These are phyloP conservation scores for Neurospora hispaniola DNA, from an alignment of 495 filamentous ascomycete genomes.

Conservation along the genomic window DNA sequence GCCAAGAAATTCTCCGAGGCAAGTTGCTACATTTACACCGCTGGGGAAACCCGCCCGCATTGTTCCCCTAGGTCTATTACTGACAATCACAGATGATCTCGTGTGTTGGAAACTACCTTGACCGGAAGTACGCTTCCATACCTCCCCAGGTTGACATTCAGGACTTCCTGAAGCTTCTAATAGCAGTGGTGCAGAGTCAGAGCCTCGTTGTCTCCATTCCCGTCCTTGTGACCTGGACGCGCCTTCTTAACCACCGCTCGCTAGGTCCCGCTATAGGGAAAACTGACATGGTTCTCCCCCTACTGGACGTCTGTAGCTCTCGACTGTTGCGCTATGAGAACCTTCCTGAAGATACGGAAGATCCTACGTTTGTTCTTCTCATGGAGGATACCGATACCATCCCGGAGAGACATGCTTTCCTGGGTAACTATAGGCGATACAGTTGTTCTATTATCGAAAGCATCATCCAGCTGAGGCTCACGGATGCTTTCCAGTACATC, in stretches of 20 bases:
- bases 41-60: not conserved
- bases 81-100: constrained; percentile 57
- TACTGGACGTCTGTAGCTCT: constrained; percentile 70
- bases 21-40: constrained; percentile 10
- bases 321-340: constrained; percentile 75
- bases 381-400: constrained; percentile 89
- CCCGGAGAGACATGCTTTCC: constrained; percentile 88
- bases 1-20: constrained; percentile 92
- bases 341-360: constrained; percentile 67
- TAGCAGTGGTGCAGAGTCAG: constrained; percentile 67
- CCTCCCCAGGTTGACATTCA: constrained; percentile 49
- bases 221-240: constrained; percentile 79
- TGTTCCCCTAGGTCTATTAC: constrained; percentile 3
- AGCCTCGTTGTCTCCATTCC: constrained; percentile 91
- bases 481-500: constrained; percentile 81
- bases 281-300: constrained; percentile 55
- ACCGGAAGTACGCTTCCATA: constrained; percentile 55
- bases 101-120: constrained; percentile 71
- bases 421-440: constrained; percentile 93
- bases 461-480: constrained; percentile 65
- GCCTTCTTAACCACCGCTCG: constrained; percentile 55
- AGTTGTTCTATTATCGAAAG: constrained; percentile 75
- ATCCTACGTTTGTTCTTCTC: constrained; percentile 71
- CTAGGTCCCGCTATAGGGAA: constrained; percentile 55
- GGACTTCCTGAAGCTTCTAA: constrained; percentile 69